These are phyloP conservation scores for Candida cerambycidarum DNA, from an alignment of 805 yeast genomes.

Conservation along the genomic window DNA sequence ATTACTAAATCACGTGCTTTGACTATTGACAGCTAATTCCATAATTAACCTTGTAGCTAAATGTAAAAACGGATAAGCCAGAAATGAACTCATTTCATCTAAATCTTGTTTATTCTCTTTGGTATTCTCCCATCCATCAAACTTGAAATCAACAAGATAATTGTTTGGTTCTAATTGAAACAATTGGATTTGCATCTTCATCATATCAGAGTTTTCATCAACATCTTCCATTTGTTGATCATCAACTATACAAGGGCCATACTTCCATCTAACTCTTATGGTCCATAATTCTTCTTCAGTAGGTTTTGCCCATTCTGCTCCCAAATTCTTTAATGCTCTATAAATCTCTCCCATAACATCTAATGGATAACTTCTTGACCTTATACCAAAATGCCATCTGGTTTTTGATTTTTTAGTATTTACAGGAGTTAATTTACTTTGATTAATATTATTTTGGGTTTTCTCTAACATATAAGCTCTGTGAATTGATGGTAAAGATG, in stretches of 20 bases:
- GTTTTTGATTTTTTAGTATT: slow-evolving; percentile 85
- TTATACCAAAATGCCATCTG: slow-evolving; percentile 97
- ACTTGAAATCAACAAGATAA: slow-evolving; percentile 93
- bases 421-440: slow-evolving; percentile 45
- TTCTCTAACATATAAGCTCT: slow-evolving; percentile 83
- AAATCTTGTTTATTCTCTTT: slow-evolving; percentile 31
- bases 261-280: slow-evolving; percentile 91
- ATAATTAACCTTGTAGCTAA: slow-evolving; percentile 88
- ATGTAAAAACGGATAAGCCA: slow-evolving; percentile 94
- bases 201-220: slow-evolving; percentile 54
- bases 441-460: slow-evolving; percentile 16
- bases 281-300: slow-evolving; percentile 96
- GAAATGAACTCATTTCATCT: slow-evolving; percentile 84
- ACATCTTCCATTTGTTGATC: slow-evolving; percentile 5
- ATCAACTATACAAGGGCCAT: slow-evolving; percentile 38
- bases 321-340: slow-evolving; percentile 86
- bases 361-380: slow-evolving; percentile 92
- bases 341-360: slow-evolving; percentile 99
- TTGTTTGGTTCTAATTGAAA: slow-evolving; percentile 96
- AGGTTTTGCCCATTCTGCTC: slow-evolving; percentile 97
- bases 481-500: slow-evolving; percentile 91
- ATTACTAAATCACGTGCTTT: no score
- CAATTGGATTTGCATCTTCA: slow-evolving; percentile 96
- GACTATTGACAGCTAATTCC: slow-evolving; percentile 96
- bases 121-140: slow-evolving; percentile 87